Percentiles rank a stretch among this genome's conserved stretches.
Conservation (phyloP, 1,284 basidiomycete species). For the Tilletiopsis washingtonensis region DNA sequence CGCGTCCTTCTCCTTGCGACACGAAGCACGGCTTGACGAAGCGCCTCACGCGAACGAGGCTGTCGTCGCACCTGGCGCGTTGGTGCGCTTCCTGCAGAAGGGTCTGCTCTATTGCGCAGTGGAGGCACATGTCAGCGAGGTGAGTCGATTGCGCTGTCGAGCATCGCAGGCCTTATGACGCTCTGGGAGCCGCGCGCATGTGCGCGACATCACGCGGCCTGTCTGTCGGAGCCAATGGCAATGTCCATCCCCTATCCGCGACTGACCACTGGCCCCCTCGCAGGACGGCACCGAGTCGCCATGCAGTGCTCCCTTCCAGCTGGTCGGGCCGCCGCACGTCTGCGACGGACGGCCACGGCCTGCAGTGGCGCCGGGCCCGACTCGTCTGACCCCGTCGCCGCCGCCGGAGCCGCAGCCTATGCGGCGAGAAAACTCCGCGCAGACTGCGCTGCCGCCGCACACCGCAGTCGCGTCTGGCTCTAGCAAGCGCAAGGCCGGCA, state of each 20-base stretch:
- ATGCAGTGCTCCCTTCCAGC: slow-evolving; percentile 30
- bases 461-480: too few species aligned
- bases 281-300: slow-evolving; percentile 37
- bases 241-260: too few species aligned
- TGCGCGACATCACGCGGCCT: too few species aligned
- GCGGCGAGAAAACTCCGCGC: too few species aligned
- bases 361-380: slow-evolving; percentile 14
- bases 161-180: too few species aligned
- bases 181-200: too few species aligned
- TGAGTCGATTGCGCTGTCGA: slow-evolving; percentile 10
- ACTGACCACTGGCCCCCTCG: too few species aligned
- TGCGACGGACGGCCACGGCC: slow-evolving; percentile 33
- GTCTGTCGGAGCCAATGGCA: too few species aligned
- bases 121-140: slow-evolving; percentile 28
- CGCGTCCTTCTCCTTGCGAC: slow-evolving; percentile 38
- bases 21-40: slow-evolving; percentile 43
- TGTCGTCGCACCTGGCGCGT: slow-evolving; percentile 39
- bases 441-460: too few species aligned
- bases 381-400: slow-evolving; percentile 24
- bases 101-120: slow-evolving; percentile 42
- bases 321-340: slow-evolving; percentile 37
- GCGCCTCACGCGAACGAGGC: slow-evolving; percentile 38
- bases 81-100: slow-evolving; percentile 38
- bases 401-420: not conserved
- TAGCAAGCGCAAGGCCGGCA: too few species aligned